Conservation (phyloP, 2,329 filamentous ascomycete species). For the Pseudocercospora vitis region DNA sequence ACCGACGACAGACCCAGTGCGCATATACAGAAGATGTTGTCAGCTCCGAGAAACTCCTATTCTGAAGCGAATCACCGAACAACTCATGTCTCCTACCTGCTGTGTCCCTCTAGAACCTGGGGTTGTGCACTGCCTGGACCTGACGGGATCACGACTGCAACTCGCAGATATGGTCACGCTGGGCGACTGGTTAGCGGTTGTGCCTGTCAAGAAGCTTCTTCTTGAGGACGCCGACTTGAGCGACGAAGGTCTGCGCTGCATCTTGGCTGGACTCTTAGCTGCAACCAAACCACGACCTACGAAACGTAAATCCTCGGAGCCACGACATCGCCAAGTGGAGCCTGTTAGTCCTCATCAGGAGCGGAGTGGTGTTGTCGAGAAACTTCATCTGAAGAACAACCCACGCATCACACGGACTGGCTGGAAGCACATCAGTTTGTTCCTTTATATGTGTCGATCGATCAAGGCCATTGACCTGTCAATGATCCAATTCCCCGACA, state of each 20-base stretch:
- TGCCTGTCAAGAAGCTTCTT: constrained; percentile 82
- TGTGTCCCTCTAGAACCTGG: constrained; percentile 64
- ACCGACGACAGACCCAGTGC: constrained; percentile 85
- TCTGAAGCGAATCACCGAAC: constrained; percentile 85
- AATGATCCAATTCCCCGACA: constrained; percentile 72
- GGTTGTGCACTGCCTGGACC: constrained; percentile 77
- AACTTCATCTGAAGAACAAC: constrained; percentile 86
- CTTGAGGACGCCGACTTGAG: constrained; percentile 84
- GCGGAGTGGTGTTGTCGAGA: constrained; percentile 75
- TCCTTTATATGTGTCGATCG: constrained; percentile 85
- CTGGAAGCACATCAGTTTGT: constrained; percentile 88
- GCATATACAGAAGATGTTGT: constrained; percentile 92
- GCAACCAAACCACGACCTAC: constrained; percentile 64
- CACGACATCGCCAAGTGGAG: constrained; percentile 32
- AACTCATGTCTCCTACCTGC: constrained; percentile 72
- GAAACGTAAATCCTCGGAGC: constrained; percentile 31
- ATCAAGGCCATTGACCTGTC: constrained; percentile 85
- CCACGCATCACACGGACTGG: constrained; percentile 77
- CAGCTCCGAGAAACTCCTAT: constrained; percentile 91
- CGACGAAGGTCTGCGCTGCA: constrained; percentile 81
- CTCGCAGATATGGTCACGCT: constrained; percentile 81
- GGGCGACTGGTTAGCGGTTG: constrained; percentile 89
- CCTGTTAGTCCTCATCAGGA: constrained; percentile 34
- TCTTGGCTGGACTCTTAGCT: constrained; percentile 81
- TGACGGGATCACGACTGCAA: constrained; percentile 81